Conservation (phyloP, 495 filamentous ascomycete genomes). For the Chlorociboria aeruginascens region DNA sequence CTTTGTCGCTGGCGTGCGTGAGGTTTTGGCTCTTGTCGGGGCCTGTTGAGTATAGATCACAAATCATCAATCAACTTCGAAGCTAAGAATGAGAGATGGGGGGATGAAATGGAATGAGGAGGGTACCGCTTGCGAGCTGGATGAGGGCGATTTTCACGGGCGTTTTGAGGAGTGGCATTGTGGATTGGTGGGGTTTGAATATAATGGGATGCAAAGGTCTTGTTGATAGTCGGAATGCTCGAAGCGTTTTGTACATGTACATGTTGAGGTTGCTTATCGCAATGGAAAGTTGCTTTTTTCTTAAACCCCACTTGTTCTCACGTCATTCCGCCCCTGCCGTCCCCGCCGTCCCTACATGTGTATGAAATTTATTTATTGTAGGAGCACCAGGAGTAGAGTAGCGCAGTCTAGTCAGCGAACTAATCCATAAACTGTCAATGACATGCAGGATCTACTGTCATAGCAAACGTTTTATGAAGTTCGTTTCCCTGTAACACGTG, state of each 20-base stretch:
- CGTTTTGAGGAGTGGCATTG: constrained; percentile 52
- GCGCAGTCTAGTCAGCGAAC: too few species aligned
- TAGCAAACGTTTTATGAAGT: too few species aligned
- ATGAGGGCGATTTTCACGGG: constrained; percentile 73
- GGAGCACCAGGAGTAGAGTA: too few species aligned
- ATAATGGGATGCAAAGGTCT: neutral
- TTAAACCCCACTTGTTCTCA: too few species aligned
- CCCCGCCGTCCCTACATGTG: too few species aligned
- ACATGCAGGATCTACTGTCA: too few species aligned
- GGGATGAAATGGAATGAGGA: neutral
- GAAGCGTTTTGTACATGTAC: constrained; percentile 7
- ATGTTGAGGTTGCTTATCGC: neutral
- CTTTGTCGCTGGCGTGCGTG: constrained; percentile 61
- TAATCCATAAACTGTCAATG: too few species aligned
- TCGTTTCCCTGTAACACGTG: too few species aligned
- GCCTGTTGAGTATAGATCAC: constrained; percentile 35
- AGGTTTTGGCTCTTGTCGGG: constrained; percentile 82
- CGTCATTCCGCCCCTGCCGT: too few species aligned
- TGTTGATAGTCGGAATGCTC: neutral
- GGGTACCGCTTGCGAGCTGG: constrained; percentile 59
- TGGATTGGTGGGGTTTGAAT: constrained; percentile 1
- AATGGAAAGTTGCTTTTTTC: neutral
- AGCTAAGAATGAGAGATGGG: neutral
- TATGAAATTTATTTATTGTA: too few species aligned
- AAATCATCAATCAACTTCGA: neutral